phyloP scores from a whole-genome alignment of 148 eudicot species.

The Camellia japonica region DNA sequence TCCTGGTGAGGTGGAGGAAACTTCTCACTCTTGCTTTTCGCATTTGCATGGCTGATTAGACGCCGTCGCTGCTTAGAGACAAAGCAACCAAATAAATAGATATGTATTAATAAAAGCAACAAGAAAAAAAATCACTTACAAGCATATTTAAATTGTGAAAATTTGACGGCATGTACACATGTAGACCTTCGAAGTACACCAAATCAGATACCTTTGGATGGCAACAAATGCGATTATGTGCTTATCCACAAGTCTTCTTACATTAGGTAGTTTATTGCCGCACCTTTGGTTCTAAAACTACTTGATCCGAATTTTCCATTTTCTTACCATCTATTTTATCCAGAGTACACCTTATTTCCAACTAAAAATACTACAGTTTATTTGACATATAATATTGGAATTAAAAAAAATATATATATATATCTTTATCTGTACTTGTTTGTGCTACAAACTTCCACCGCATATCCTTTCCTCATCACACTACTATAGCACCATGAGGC shows the following conservation, averaged over 20 bases:
- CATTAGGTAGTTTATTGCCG: background rate
- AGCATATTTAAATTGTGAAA: background rate
- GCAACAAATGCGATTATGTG: no score
- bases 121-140: background rate
- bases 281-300: background rate
- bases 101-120: background rate
- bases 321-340: no score
- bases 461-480: background rate
- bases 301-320: no score
- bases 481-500: background rate
- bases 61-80: conserved; percentile 73
- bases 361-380: no score
- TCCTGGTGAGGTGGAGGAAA: conserved; percentile 99
- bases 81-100: background rate
- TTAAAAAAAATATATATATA: no score
- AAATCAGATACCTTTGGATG: background rate
- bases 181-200: background rate
- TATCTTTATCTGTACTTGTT: no score
- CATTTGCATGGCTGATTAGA: conserved; percentile 79
- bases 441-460: no score
- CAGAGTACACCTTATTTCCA: no score
- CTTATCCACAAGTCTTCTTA: background rate
- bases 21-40: conserved; percentile 98
- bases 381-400: no score
- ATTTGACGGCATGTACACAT: background rate